Evolutionary conservation across 2,329 filamentous ascomycete species (phyloP), one percentile per base, ranked within the genome.

Genomic region (Phialophora chinensis): DNA sequence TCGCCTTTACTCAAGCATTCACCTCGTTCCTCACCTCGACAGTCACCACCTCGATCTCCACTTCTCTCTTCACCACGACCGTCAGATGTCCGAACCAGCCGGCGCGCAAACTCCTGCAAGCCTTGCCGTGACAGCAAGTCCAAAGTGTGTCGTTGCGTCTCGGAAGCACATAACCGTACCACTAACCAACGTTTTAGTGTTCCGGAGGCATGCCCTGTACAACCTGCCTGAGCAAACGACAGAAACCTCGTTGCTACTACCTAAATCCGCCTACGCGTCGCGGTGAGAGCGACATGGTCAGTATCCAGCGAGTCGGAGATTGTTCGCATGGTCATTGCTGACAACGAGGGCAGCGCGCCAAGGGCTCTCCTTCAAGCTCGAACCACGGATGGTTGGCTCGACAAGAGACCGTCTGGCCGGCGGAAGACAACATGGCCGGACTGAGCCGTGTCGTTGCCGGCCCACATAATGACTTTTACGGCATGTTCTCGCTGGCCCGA

Each of bases 121-220:
- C 69, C 69, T n/a, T 71, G 69, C 55, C 69, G 69, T 31, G 66
- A 62, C 53, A 71, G 69, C 66, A 71, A 71, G 52, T 69, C 67
- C 11, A 61, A 58, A 55, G 69, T 71, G 66, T 33, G 56, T 53
- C 31, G 20, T 23, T 35, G 29, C 25, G 14, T 23, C 17, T 17
- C n/a, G 14, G 14, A 42, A 31, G 23, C 12, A 50, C 7, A 17
- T 38, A 23, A 6, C 4, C 20, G 23, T 35, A 27, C 59, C 25
- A 53, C 59, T 68, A 27, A 65, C 56, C 17, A 55, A 7, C 17
- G 4, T 23, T 47, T 27, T 27, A 69, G 67, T 71, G 67, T 52
- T 64, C 59, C 29, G 67, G 67, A 25, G 67, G 69, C 31, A 66
- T 66, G 31, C 69, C 69, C 31, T 69, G 67, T 65, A 61, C 60